phyloP scores from a whole-genome alignment of 1,284 basidiomycete genomes.

The Melampsora medusae region DNA sequence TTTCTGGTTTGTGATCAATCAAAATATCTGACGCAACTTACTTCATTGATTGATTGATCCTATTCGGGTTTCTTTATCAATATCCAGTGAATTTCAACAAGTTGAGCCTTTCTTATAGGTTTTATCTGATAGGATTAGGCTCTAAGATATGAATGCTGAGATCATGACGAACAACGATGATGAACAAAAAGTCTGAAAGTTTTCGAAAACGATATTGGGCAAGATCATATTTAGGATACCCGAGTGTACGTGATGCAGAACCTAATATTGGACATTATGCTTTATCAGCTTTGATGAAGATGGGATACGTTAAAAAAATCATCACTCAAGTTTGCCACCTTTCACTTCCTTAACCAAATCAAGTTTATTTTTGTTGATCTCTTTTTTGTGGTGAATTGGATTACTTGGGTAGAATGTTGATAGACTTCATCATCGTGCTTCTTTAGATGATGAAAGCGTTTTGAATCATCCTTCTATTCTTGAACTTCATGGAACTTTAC shows the following conservation, averaged over 20 bases:
- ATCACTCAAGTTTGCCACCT: slow-evolving; percentile 49
- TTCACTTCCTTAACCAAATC: slow-evolving; percentile 1
- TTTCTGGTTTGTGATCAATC: neutral
- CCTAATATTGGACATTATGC: slow-evolving; percentile 53
- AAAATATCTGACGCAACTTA: neutral
- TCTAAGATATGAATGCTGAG: too few relatives aligned
- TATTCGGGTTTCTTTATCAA: neutral
- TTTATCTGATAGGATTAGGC: neutral
- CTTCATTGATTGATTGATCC: neutral
- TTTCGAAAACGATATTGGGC: slow-evolving; percentile 53
- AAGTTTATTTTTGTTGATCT: neutral
- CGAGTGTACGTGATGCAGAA: slow-evolving; percentile 50
- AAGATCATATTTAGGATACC: slow-evolving; percentile 53
- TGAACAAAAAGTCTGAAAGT: slow-evolving; percentile 5
- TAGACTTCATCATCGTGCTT: slow-evolving; percentile 52
- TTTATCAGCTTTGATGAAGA: slow-evolving; percentile 51
- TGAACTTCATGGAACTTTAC: slow-evolving; percentile 52
- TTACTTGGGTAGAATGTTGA: slow-evolving; percentile 50
- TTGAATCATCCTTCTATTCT: slow-evolving; percentile 50
- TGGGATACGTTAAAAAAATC: slow-evolving; percentile 50
- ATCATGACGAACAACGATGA: too few relatives aligned
- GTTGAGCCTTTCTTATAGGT: neutral
- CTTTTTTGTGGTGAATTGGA: slow-evolving; percentile 22
- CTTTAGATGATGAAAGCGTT: slow-evolving; percentile 29
- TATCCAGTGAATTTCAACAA: slow-evolving; percentile 48